Evolutionary conservation across 257 asterid species (phyloP).

Genomic region (Rehmannia glutinosa): DNA sequence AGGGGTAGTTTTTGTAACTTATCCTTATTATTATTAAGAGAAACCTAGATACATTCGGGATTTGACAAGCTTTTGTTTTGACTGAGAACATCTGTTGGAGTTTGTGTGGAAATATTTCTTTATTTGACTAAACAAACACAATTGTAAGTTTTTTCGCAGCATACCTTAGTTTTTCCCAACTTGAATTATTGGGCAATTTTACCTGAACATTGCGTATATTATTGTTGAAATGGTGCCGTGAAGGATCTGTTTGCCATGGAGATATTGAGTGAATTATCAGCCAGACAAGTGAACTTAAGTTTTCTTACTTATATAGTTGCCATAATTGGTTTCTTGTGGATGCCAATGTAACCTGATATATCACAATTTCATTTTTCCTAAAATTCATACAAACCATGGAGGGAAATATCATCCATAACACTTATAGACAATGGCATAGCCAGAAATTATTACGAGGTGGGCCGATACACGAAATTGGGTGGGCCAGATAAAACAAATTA

Average conservation of each 20-base stretch:
- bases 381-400: too few species aligned
- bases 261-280: not conserved
- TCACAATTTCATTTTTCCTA: too few species aligned
- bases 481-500: too few species aligned
- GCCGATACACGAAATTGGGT: too few species aligned
- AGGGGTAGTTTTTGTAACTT: too few species aligned
- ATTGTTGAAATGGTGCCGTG: conserved; percentile 1
- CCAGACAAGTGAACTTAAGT: not conserved
- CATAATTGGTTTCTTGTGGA: too few species aligned
- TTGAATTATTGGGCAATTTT: not conserved
- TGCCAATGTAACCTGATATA: too few species aligned
- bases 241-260: not conserved
- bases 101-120: not conserved
- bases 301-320: not conserved
- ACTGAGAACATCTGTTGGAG: too few species aligned
- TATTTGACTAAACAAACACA: not conserved
- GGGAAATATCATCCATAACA: too few species aligned
- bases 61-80: not conserved
- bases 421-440: too few species aligned
- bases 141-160: not conserved
- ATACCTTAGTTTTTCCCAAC: too few species aligned
- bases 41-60: not conserved
- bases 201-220: not conserved
- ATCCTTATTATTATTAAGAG: not conserved
- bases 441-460: too few species aligned